A percentile compares a stretch with the other conserved stretches of the same genome.
phyloP scores from a whole-genome alignment of 208 protist genomes.

The Novymonas esmeraldas region DNA sequence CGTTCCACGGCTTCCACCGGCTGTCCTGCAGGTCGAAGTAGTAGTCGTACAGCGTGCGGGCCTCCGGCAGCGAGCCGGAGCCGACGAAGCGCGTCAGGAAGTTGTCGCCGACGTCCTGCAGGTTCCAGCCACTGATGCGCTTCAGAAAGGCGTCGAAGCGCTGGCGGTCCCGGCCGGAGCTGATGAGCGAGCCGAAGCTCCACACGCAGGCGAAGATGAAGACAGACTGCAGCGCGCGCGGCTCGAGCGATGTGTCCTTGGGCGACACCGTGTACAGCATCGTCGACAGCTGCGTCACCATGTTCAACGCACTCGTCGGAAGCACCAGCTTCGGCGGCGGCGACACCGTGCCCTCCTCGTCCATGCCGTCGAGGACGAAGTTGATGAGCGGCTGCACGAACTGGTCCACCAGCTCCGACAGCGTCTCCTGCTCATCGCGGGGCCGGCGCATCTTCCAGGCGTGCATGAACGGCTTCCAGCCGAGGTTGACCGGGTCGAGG shows the following conservation, averaged over 20 bases:
- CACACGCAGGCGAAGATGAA: slow-evolving; percentile 97
- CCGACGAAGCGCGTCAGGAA: slow-evolving; percentile 91
- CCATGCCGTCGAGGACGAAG: slow-evolving; percentile 95
- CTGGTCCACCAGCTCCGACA: slow-evolving; percentile 93
- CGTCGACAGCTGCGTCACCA: slow-evolving; percentile 95
- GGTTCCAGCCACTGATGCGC: slow-evolving; percentile 88
- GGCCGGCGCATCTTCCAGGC: slow-evolving; percentile 91
- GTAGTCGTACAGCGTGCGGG: slow-evolving; percentile 97
- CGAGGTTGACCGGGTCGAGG: slow-evolving; percentile 98
- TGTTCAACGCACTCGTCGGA: slow-evolving; percentile 90
- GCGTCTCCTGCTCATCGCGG: slow-evolving; percentile 89
- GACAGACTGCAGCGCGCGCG: slow-evolving; percentile 92
- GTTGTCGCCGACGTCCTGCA: slow-evolving; percentile 93
- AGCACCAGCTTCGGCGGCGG: slow-evolving; percentile 81
- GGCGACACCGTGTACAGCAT: slow-evolving; percentile 90
- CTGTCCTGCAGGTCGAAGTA: slow-evolving; percentile 94
- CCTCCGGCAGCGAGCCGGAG: slow-evolving; percentile 89
- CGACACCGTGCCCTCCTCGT: slow-evolving; percentile 67
- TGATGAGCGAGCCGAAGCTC: slow-evolving; percentile 95
- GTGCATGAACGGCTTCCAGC: slow-evolving; percentile 95
- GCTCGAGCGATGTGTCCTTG: slow-evolving; percentile 77
- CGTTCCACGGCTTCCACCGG: slow-evolving; percentile 96
- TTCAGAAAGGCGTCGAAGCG: slow-evolving; percentile 97
- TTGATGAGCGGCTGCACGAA: slow-evolving; percentile 91
- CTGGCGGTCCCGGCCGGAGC: slow-evolving; percentile 67